Evolutionary conservation across 352 stramenopile species (phyloP).

Genomic region (Phytophthora niederhauseri): DNA sequence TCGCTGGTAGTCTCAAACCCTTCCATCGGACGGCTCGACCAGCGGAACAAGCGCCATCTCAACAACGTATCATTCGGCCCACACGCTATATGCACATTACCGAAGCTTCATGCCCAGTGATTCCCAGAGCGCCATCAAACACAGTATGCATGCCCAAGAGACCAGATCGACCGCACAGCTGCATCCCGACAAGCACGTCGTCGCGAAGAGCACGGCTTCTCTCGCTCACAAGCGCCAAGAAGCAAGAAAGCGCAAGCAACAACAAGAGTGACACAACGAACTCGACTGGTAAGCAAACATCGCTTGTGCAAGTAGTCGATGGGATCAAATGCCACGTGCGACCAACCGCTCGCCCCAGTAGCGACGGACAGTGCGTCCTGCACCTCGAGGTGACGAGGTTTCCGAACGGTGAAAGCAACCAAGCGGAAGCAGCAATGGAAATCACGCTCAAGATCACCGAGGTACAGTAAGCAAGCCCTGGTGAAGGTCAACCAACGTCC

Average conservation of each 20-base stretch:
- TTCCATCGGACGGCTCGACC: slow-evolving; percentile 6
- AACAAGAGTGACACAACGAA: slow-evolving; percentile 5
- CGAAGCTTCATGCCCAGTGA: slow-evolving; percentile 19
- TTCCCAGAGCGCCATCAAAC: slow-evolving; percentile 12
- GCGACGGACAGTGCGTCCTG: slow-evolving; percentile 24
- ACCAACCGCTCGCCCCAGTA: slow-evolving; percentile 13
- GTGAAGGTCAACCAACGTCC: no score
- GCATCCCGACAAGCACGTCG: slow-evolving; percentile 22
- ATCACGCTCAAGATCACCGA: slow-evolving; percentile 30
- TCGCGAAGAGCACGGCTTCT: slow-evolving; percentile 28
- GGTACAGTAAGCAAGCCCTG: slow-evolving; percentile 23
- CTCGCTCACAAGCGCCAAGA: slow-evolving; percentile 12
- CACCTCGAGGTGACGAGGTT: slow-evolving; percentile 23
- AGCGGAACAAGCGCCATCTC: slow-evolving; percentile 1
- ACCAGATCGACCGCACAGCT: slow-evolving; percentile 39
- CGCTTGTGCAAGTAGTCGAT: slow-evolving; percentile 19
- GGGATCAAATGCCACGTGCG: slow-evolving; percentile 26
- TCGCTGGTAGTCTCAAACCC: slow-evolving; percentile 36
- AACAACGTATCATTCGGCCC: slow-evolving; percentile 16
- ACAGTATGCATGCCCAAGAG: slow-evolving; percentile 27
- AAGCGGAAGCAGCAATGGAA: slow-evolving; percentile 24
- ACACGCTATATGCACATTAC: slow-evolving; percentile 13
- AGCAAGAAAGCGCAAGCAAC: slow-evolving; percentile 7
- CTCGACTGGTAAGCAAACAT: not conserved
- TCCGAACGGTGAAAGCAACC: slow-evolving; percentile 12